Percentiles rank a stretch among this genome's conserved stretches.
These are phyloP conservation scores for Wickerhamomyces sp. DNA, from an alignment of 1,139 yeast genomes.

Conservation along the genomic window DNA sequence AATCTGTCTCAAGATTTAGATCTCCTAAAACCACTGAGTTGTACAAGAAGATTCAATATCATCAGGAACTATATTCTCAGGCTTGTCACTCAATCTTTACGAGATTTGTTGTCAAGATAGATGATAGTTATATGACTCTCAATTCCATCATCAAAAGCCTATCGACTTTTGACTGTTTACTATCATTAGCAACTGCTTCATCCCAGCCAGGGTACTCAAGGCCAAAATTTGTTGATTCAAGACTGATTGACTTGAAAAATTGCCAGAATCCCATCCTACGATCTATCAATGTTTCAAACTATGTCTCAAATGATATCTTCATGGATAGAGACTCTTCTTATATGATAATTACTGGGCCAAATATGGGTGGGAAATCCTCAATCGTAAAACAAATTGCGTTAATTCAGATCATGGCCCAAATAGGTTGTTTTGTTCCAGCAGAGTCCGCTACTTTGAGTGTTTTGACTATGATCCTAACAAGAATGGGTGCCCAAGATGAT, in stretches of 20 bases:
- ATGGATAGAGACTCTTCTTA: constrained; percentile 47
- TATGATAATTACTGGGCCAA: constrained; percentile 59
- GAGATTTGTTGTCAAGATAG: constrained; percentile 42
- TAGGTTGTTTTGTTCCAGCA: constrained; percentile 49
- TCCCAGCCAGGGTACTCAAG: constrained; percentile 44
- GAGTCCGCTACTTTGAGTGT: constrained; percentile 37
- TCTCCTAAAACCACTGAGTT: constrained; percentile 52
- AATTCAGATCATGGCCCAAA: constrained; percentile 42
- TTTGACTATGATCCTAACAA: constrained; percentile 37
- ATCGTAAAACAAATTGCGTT: constrained; percentile 44
- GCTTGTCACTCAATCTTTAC: constrained; percentile 55
- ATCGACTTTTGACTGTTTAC: constrained; percentile 66
- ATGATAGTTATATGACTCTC: constrained; percentile 45
- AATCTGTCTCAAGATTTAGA: constrained; percentile 65
- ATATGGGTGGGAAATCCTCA: constrained; percentile 54
- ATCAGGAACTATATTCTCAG: constrained; percentile 51
- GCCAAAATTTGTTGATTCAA: constrained; percentile 50
- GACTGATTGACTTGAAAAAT: constrained; percentile 42
- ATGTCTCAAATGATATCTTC: constrained; percentile 66
- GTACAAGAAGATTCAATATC: constrained; percentile 53
- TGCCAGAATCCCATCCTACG: constrained; percentile 85
- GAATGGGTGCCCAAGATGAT: constrained; percentile 43
- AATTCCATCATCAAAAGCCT: constrained; percentile 46
- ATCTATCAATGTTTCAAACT: constrained; percentile 30
- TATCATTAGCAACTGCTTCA: constrained; percentile 65